These are phyloP conservation scores for Aspergillus arachidicola DNA, from an alignment of 2,329 filamentous ascomycete species.

Conservation along the genomic window DNA sequence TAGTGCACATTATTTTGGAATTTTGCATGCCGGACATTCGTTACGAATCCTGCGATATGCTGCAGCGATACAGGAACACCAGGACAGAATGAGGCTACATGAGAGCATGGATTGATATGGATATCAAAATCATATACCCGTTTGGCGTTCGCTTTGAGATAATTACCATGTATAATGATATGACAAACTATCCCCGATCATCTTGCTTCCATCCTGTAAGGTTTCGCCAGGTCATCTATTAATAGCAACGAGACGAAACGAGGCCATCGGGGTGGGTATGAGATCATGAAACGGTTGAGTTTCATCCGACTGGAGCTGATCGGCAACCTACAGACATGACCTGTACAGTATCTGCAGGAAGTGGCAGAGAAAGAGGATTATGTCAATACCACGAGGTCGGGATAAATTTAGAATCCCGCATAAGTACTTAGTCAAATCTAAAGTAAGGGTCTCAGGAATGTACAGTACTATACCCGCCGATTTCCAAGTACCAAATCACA, in stretches of 20 bases:
- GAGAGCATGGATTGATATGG: slow-evolving; percentile 5
- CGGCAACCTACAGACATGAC: not conserved
- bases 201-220: no score
- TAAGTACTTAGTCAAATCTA: not conserved
- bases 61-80: not conserved
- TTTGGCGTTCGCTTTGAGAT: not conserved
- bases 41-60: slow-evolving; percentile 2
- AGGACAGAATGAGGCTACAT: slow-evolving; percentile 5
- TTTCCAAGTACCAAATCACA: no score
- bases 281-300: not conserved
- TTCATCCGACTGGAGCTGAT: not conserved
- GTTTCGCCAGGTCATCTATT: not conserved
- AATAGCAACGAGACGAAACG: not conserved
- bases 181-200: not conserved
- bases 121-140: slow-evolving; percentile 7
- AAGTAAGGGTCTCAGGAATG: not conserved
- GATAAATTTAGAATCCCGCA: slow-evolving; percentile 4
- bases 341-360: not conserved
- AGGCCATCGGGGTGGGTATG: not conserved
- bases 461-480: not conserved
- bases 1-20: not conserved
- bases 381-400: not conserved
- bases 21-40: not conserved
- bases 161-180: slow-evolving; percentile 1
- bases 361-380: not conserved